Evolutionary conservation across 2,329 filamentous ascomycete genomes (phyloP).

Genomic region (Aureobasidium sp.): DNA sequence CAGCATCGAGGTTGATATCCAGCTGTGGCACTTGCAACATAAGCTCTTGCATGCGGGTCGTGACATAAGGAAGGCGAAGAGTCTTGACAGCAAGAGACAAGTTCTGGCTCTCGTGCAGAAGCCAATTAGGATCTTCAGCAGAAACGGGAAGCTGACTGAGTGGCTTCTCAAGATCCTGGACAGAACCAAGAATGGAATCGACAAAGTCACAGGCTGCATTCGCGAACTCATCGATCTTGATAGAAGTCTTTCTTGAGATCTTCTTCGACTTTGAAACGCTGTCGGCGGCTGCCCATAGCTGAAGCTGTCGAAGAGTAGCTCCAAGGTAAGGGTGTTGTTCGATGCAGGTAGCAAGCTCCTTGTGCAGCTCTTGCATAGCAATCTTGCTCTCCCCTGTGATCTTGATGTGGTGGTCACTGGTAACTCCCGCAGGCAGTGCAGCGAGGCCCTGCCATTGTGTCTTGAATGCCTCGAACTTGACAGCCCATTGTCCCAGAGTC

Average conservation of each 20-base stretch:
- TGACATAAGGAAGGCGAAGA: conserved; percentile 54
- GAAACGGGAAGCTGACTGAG: conserved; percentile 50
- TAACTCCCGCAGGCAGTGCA: not conserved
- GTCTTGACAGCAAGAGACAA: conserved; percentile 49
- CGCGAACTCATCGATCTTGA: conserved; percentile 43
- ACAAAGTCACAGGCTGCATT: conserved; percentile 56
- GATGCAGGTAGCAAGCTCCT: not conserved
- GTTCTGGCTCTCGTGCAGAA: conserved; percentile 43
- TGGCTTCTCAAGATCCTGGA: conserved; percentile 62
- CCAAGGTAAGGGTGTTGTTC: conserved; percentile 16
- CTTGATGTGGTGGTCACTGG: not conserved
- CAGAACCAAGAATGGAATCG: conserved; percentile 69
- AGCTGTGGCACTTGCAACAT: conserved; percentile 41
- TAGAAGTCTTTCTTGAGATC: not conserved
- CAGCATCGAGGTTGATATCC: conserved; percentile 37
- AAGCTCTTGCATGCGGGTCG: conserved; percentile 36
- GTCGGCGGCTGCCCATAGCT: conserved; percentile 15
- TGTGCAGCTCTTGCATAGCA: not conserved
- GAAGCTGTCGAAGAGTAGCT: conserved; percentile 16
- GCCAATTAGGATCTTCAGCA: conserved; percentile 56
- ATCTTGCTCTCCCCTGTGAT: not conserved
- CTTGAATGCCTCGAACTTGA: not conserved
- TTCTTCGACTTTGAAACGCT: not conserved
- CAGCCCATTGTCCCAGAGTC: not conserved
- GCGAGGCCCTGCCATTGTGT: conserved; percentile 3